phyloP scores from a whole-genome alignment of 345 rosid genomes.

The Trapa bicornis region DNA sequence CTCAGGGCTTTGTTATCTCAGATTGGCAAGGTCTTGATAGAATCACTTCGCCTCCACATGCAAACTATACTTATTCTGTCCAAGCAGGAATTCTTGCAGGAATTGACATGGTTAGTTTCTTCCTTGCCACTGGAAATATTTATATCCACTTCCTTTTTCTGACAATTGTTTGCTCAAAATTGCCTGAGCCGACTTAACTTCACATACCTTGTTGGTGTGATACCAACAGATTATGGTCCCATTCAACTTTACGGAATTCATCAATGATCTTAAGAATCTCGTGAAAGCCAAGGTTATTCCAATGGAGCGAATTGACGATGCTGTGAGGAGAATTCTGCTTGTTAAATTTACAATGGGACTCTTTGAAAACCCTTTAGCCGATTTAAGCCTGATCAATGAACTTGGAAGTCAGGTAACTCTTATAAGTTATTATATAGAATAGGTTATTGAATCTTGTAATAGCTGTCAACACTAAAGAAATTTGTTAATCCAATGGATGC shows the following conservation, averaged over 20 bases:
- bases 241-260: constrained; percentile 53
- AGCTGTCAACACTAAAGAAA: background rate
- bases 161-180: background rate
- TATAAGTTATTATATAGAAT: background rate
- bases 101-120: constrained; percentile 65
- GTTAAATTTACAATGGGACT: constrained; percentile 88
- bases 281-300: constrained; percentile 51
- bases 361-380: constrained; percentile 87
- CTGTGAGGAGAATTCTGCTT: constrained; percentile 62
- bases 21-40: constrained; percentile 94
- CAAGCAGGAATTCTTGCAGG: constrained; percentile 74
- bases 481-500: background rate
- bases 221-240: constrained; percentile 82
- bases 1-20: constrained; percentile 82
- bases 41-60: constrained; percentile 65
- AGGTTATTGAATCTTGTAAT: background rate
- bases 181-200: background rate
- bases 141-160: background rate
- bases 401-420: constrained; percentile 73
- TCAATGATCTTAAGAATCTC: constrained; percentile 47
- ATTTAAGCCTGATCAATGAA: constrained; percentile 52
- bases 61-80: constrained; percentile 69
- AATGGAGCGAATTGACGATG: constrained; percentile 82
- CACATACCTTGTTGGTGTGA: background rate
- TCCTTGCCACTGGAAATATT: constrained; percentile 4